Percentiles rank a stretch among this genome's conserved stretches.
Evolutionary conservation across 106 monocot genomes (phyloP).

Genomic region (Posidonia australis): DNA sequence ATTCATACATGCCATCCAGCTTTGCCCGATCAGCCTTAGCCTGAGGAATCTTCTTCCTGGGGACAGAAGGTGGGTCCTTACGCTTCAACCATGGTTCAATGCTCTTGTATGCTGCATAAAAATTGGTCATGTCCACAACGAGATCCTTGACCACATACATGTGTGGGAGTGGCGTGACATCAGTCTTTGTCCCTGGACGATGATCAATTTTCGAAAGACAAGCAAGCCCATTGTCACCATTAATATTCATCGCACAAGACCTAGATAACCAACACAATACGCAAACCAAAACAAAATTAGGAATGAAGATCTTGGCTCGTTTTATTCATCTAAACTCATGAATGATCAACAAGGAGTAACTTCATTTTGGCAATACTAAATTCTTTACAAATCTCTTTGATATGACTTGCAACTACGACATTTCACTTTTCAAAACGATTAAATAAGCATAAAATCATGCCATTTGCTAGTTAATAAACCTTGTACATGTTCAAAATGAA

Average conservation of each 20-base stretch:
- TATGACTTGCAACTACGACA: too few species aligned
- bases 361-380: too few species aligned
- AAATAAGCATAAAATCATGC: too few species aligned
- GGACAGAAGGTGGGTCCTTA: constrained; percentile 43
- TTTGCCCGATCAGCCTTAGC: constrained; percentile 79
- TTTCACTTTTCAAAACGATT: too few species aligned
- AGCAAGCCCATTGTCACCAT: constrained; percentile 85
- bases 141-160: constrained; percentile 95
- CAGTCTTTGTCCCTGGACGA: constrained; percentile 44
- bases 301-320: too few species aligned
- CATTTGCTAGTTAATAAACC: too few species aligned
- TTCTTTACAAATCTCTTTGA: too few species aligned
- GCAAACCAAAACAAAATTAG: too few species aligned
- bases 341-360: too few species aligned
- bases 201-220: constrained; percentile 78
- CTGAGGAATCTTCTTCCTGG: constrained; percentile 76
- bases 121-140: constrained; percentile 97
- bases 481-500: too few species aligned
- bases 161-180: constrained; percentile 84
- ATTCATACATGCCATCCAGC: constrained; percentile 97
- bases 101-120: constrained; percentile 91
- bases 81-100: constrained; percentile 97
- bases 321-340: too few species aligned
- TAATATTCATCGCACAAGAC: constrained; percentile 89
- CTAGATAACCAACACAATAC: too few species aligned